Evolutionary conservation across 768 basidiomycete species (phyloP).

Genomic region (Saitozyma podzolica): DNA sequence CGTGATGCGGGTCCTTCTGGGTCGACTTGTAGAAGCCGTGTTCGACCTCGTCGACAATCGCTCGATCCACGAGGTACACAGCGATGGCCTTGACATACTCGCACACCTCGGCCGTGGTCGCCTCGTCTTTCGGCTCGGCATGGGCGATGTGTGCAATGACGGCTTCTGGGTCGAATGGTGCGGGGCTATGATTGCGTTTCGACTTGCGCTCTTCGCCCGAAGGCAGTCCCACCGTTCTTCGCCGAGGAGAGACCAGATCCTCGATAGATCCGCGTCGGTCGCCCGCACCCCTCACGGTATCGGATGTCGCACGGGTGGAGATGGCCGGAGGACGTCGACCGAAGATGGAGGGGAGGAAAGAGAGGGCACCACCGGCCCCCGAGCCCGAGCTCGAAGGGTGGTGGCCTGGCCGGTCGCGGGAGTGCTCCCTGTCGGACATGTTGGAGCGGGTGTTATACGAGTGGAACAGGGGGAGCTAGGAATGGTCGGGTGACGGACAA

Average conservation of each 20-base stretch:
- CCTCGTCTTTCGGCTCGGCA: conserved; percentile 12
- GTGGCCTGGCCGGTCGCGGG: conserved; percentile 20
- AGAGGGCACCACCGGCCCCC: conserved; percentile 12
- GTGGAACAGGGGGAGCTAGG: too few species aligned
- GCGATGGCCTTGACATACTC: conserved; percentile 38
- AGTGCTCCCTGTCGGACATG: conserved; percentile 28
- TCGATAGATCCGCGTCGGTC: conserved; percentile 7
- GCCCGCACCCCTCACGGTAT: conserved; percentile 5
- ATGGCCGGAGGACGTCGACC: conserved; percentile 13
- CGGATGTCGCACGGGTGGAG: conserved; percentile 9
- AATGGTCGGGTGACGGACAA: background rate
- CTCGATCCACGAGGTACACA: conserved; percentile 21
- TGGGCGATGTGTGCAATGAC: conserved; percentile 20
- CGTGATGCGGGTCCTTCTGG: background rate
- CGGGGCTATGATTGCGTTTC: background rate
- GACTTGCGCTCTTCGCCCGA: background rate
- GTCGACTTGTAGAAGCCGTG: conserved; percentile 5
- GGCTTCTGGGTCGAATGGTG: conserved; percentile 18
- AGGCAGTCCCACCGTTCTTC: background rate
- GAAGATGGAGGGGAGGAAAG: conserved; percentile 20
- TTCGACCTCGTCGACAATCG: conserved; percentile 16
- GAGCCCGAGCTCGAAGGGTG: conserved; percentile 15
- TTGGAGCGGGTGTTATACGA: background rate
- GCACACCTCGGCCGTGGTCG: conserved; percentile 22
- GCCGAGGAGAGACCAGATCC: conserved; percentile 3